These are phyloP conservation scores for Cercospora janseana DNA, from an alignment of 2,329 filamentous ascomycete species.

Conservation along the genomic window DNA sequence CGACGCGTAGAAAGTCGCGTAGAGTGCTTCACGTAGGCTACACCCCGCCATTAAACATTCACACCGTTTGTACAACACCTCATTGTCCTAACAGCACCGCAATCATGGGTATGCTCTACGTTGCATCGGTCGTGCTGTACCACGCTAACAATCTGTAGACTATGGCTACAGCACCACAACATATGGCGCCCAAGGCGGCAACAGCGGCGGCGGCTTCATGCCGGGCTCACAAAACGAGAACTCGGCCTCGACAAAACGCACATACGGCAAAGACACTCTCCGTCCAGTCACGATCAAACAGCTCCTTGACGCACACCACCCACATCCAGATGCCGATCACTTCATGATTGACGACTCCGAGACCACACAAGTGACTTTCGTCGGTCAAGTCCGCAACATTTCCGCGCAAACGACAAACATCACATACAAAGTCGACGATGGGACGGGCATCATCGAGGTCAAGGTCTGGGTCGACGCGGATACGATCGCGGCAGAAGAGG, in stretches of 20 bases:
- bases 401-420: conserved; percentile 85
- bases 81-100: neutral
- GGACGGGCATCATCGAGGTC: conserved; percentile 79
- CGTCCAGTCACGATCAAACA: conserved; percentile 96
- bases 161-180: conserved; percentile 56
- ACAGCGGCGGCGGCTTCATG: conserved; percentile 61
- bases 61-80: neutral
- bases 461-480: conserved; percentile 79
- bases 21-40: neutral
- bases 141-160: conserved; percentile 19
- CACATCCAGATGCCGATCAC: conserved; percentile 65
- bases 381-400: conserved; percentile 87
- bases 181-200: conserved; percentile 55
- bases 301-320: conserved; percentile 76
- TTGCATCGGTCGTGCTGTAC: neutral
- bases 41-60: neutral
- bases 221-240: conserved; percentile 46
- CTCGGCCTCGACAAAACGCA: conserved; percentile 46
- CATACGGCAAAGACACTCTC: conserved; percentile 77
- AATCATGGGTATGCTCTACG: conserved; percentile 19
- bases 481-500: conserved; percentile 42
- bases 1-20: conserved; percentile 5
- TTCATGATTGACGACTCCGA: conserved; percentile 79
- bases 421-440: conserved; percentile 91
- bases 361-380: conserved; percentile 71